These are phyloP conservation scores for Fusarium tanahbumbuense DNA, from an alignment of 2,329 filamentous ascomycete genomes.

Conservation along the genomic window DNA sequence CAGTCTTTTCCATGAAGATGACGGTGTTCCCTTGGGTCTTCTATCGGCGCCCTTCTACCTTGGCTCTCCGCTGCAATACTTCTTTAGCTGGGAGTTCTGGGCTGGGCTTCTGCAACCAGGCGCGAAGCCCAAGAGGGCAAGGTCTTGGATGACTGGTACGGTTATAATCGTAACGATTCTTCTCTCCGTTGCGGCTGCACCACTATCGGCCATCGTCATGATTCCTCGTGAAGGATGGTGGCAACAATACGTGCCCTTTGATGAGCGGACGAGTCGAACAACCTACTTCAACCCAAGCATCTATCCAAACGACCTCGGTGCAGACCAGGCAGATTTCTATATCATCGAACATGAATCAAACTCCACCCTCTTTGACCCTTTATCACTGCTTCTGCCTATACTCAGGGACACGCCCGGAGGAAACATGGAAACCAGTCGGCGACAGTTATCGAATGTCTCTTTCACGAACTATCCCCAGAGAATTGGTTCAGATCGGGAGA, in stretches of 20 bases:
- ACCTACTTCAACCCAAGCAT: background rate
- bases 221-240: slow-evolving; percentile 9
- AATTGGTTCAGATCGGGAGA: background rate
- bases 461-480: background rate
- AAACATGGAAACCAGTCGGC: background rate
- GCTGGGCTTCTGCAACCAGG: background rate
- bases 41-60: background rate
- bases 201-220: slow-evolving; percentile 4
- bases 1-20: background rate
- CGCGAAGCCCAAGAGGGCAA: background rate
- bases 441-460: background rate
- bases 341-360: background rate
- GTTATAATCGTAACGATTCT: background rate
- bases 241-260: background rate
- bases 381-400: background rate
- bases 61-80: background rate
- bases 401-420: background rate
- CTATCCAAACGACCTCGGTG: background rate
- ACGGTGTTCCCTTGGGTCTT: background rate
- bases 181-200: background rate
- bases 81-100: slow-evolving; percentile 1
- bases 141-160: background rate
- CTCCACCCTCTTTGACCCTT: background rate
- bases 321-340: background rate
- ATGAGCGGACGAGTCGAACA: no score